Percentiles rank a stretch among this genome's conserved stretches.
phyloP scores from a whole-genome alignment of 352 stramenopile genomes.

The Aphanomyces stellatus region DNA sequence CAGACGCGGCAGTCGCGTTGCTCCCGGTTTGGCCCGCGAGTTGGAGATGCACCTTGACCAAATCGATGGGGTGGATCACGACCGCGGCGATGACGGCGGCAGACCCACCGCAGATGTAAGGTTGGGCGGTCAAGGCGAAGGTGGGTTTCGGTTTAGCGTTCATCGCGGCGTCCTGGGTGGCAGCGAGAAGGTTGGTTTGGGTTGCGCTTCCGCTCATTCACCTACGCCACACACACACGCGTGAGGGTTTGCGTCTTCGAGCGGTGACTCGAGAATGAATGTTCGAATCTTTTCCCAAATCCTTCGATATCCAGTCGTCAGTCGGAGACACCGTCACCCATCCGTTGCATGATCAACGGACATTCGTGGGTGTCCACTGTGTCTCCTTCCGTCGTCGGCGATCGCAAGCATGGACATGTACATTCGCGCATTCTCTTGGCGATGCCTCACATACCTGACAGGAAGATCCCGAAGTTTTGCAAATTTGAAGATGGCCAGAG shows the following conservation, averaged over 20 bases:
- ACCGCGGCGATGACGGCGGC: slow-evolving; percentile 64
- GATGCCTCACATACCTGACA: not conserved
- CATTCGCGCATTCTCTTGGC: too few relatives aligned
- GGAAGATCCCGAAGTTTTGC: not conserved
- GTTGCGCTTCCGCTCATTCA: slow-evolving; percentile 2
- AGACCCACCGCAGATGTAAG: slow-evolving; percentile 71
- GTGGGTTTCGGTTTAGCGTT: slow-evolving; percentile 22
- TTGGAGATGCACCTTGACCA: slow-evolving; percentile 88
- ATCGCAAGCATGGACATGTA: too few relatives aligned
- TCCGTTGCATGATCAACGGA: too few relatives aligned
- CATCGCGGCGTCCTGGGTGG: slow-evolving; percentile 1
- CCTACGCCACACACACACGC: not conserved
- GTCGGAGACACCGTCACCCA: too few relatives aligned
- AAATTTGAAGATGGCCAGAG: not conserved
- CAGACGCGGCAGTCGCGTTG: slow-evolving; percentile 61
- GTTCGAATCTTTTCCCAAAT: slow-evolving; percentile 4
- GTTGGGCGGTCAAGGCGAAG: slow-evolving; percentile 49
- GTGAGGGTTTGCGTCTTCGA: not conserved
- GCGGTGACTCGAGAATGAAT: not conserved
- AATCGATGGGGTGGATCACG: slow-evolving; percentile 85
- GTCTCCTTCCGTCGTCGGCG: not conserved
- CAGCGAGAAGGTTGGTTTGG: not conserved
- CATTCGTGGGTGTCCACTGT: not conserved
- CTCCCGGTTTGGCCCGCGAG: slow-evolving; percentile 69
- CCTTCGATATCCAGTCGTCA: not conserved